These are phyloP conservation scores for Microbotryum scabiosae DNA, from an alignment of 1,284 basidiomycete genomes.

Conservation along the genomic window DNA sequence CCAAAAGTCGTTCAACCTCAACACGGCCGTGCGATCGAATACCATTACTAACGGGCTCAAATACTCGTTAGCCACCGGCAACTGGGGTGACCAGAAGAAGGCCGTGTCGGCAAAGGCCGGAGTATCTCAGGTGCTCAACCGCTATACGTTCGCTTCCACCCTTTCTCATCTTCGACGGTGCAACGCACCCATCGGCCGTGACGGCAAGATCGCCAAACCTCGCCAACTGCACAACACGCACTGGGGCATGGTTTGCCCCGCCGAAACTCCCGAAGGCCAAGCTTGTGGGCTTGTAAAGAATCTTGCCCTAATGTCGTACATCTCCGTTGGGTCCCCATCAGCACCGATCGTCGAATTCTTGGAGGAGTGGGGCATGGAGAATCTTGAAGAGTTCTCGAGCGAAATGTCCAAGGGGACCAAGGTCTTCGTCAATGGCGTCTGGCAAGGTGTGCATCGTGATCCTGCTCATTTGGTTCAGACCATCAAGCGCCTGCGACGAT, in stretches of 20 bases:
- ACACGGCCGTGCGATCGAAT: slow-evolving; percentile 85
- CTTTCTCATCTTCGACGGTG: slow-evolving; percentile 95
- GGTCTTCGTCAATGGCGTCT: slow-evolving; percentile 98
- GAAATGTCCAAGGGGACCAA: slow-evolving; percentile 79
- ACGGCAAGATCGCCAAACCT: slow-evolving; percentile 98
- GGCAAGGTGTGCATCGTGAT: slow-evolving; percentile 99
- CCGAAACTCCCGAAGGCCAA: slow-evolving; percentile 98
- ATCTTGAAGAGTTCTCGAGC: slow-evolving; percentile 79
- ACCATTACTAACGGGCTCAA: slow-evolving; percentile 98
- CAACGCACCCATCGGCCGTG: slow-evolving; percentile 95
- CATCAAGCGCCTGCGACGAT: slow-evolving; percentile 81
- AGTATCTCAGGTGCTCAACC: slow-evolving; percentile 96
- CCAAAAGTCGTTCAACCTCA: slow-evolving; percentile 89
- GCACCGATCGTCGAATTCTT: slow-evolving; percentile 97
- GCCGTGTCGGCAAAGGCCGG: slow-evolving; percentile 95
- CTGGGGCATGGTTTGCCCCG: slow-evolving; percentile 99
- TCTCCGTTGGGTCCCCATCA: slow-evolving; percentile 92
- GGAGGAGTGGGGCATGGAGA: slow-evolving; percentile 95
- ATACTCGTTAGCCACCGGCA: slow-evolving; percentile 96
- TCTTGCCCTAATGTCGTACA: slow-evolving; percentile 92
- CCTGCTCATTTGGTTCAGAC: slow-evolving; percentile 87
- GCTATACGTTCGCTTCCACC: slow-evolving; percentile 97
- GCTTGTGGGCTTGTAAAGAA: slow-evolving; percentile 99
- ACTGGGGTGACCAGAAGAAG: slow-evolving; percentile 99
- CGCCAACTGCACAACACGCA: slow-evolving; percentile 99